phyloP scores from a whole-genome alignment of 371 early-diverging fungal species.

The Saksenaea oblongispora region DNA sequence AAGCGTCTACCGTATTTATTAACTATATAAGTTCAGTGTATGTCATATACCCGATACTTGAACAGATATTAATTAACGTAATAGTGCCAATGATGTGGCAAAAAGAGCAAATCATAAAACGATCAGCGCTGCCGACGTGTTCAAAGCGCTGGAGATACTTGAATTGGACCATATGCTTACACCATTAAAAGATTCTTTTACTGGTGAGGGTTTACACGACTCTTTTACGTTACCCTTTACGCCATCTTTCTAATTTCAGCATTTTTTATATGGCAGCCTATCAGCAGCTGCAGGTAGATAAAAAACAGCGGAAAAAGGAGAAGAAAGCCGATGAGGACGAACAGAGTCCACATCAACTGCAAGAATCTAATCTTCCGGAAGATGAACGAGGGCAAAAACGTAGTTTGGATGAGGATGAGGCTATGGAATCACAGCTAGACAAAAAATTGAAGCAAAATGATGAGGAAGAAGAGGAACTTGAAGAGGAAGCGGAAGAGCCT shows the following conservation, averaged over 20 bases:
- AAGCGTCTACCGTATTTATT: slow-evolving; percentile 65
- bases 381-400: not conserved
- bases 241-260: not conserved
- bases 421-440: not conserved
- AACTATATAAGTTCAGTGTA: slow-evolving; percentile 65
- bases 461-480: slow-evolving; percentile 13
- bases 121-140: slow-evolving; percentile 49
- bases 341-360: not conserved
- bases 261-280: not conserved
- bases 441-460: slow-evolving; percentile 9
- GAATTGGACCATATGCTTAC: slow-evolving; percentile 56
- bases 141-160: slow-evolving; percentile 58
- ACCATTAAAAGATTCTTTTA: slow-evolving; percentile 32
- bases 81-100: slow-evolving; percentile 59
- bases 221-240: not conserved
- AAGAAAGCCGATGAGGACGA: slow-evolving; percentile 14
- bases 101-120: slow-evolving; percentile 52
- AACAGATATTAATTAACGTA: not conserved
- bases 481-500: slow-evolving; percentile 6
- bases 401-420: slow-evolving; percentile 5
- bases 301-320: slow-evolving; percentile 20
- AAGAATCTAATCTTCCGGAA: not conserved
- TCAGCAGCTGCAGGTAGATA: slow-evolving; percentile 19
- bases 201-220: slow-evolving; percentile 12
- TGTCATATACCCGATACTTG: not conserved